Evolutionary conservation across 331 rosid genomes (phyloP).

Genomic region (Quercus phellos): DNA sequence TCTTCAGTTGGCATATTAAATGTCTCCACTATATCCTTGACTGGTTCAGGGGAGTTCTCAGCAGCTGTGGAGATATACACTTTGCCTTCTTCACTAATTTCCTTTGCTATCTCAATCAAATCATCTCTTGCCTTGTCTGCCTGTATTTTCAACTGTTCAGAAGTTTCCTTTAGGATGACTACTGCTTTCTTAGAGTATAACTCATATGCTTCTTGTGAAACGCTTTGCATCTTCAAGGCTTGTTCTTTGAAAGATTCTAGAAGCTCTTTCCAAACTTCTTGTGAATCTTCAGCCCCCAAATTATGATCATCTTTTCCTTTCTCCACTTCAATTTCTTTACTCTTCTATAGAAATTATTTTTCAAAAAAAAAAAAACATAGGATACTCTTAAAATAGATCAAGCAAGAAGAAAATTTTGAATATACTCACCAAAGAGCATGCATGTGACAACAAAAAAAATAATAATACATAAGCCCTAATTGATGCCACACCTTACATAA

Average conservation of each 20-base stretch:
- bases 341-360: conserved; percentile 27
- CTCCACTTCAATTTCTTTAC: conserved; percentile 53
- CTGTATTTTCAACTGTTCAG: conserved; percentile 73
- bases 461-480: not conserved
- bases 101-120: conserved; percentile 61
- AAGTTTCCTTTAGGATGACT: conserved; percentile 55
- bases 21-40: conserved; percentile 73
- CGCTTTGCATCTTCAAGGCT: conserved; percentile 60
- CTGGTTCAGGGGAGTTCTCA: conserved; percentile 67
- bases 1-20: conserved; percentile 56
- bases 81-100: conserved; percentile 68
- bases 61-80: conserved; percentile 59
- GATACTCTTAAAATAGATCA: conserved; percentile 13
- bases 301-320: conserved; percentile 31
- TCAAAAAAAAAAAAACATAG: not conserved
- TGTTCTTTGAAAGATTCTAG: conserved; percentile 77
- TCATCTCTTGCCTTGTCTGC: conserved; percentile 70
- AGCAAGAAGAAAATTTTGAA: not conserved
- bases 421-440: not conserved
- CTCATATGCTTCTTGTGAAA: conserved; percentile 84
- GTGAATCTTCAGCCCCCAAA: conserved; percentile 47
- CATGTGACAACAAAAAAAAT: not conserved
- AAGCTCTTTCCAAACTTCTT: conserved; percentile 76
- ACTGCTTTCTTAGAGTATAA: conserved; percentile 73
- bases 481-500: not conserved